phyloP scores from a whole-genome alignment of 2,329 filamentous ascomycete species.

The Trichoderma cornu-damae region DNA sequence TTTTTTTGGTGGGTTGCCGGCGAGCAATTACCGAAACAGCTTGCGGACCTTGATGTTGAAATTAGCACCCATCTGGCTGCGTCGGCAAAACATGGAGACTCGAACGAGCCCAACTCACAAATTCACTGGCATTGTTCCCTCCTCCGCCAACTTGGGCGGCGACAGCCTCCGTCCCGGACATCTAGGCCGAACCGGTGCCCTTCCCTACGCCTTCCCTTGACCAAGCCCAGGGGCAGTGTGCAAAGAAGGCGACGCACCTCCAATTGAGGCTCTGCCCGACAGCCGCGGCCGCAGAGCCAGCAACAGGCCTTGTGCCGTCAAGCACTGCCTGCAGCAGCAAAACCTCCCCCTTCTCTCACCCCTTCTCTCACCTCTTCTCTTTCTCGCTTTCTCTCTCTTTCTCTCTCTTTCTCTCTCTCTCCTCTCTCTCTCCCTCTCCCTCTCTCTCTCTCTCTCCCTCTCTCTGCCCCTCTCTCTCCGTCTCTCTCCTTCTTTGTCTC shows the following conservation, averaged over 20 bases:
- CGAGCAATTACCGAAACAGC: conserved; percentile 75
- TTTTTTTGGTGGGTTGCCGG: no score
- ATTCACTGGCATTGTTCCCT: conserved; percentile 86
- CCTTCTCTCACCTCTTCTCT: no score
- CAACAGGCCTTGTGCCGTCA: neutral
- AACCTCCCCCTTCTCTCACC: neutral
- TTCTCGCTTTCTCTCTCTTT: no score
- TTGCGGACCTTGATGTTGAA: conserved; percentile 73
- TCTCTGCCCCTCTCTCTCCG: neutral
- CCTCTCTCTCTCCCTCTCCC: no score
- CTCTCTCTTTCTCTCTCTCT: no score
- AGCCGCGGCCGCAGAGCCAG: conserved; percentile 1
- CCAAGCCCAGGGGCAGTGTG: neutral
- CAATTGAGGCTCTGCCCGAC: conserved; percentile 14
- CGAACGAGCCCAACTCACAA: conserved; percentile 60
- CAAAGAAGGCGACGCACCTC: conserved; percentile 16
- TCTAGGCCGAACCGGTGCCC: conserved; percentile 17
- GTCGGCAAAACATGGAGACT: neutral
- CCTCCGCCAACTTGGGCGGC: conserved; percentile 41
- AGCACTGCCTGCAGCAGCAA: neutral
- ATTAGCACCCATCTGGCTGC: conserved; percentile 1
- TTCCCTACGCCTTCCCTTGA: no score
- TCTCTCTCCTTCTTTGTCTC: neutral
- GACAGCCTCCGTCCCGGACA: conserved; percentile 34
- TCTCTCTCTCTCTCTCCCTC: no score